phyloP scores from a whole-genome alignment of 169 alveolate genomes.

The Plasmodium gaboni region DNA sequence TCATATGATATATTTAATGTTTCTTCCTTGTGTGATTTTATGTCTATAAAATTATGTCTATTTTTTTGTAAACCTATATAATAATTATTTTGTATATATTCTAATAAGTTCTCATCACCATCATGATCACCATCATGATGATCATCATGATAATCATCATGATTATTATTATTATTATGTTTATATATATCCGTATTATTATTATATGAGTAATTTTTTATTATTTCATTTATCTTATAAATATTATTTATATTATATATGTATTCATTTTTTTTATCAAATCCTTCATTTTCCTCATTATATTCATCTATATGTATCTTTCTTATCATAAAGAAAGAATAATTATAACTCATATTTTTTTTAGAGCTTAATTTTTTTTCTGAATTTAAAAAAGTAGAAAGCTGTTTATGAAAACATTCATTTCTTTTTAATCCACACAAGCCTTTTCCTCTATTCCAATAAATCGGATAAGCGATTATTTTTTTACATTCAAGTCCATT shows the following conservation, averaged over 20 bases:
- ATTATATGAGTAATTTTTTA: background rate
- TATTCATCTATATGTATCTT: background rate
- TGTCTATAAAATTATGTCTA: conserved; percentile 13
- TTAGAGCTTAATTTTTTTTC: conserved; percentile 6
- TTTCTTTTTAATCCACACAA: conserved; percentile 17
- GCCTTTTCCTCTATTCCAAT: conserved; percentile 31
- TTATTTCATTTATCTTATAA: background rate
- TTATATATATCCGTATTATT: background rate
- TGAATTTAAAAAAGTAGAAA: conserved; percentile 6
- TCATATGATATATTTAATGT: conserved; percentile 8
- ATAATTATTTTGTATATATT: conserved; percentile 16
- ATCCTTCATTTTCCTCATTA: background rate
- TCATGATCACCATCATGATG: background rate
- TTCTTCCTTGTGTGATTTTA: conserved; percentile 29
- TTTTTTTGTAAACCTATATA: conserved; percentile 35
- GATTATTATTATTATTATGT: background rate
- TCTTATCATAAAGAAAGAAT: conserved; percentile 28
- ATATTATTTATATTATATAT: background rate
- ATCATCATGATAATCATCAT: background rate
- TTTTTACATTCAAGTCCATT: conserved; percentile 33
- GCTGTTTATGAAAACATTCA: conserved; percentile 35
- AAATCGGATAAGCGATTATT: conserved; percentile 16
- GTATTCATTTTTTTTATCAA: background rate
- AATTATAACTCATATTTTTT: conserved; percentile 13
- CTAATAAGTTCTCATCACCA: background rate